Base-by-base conservation (phyloP, 306 rosid species). In the Pueraria montana region DNA sequence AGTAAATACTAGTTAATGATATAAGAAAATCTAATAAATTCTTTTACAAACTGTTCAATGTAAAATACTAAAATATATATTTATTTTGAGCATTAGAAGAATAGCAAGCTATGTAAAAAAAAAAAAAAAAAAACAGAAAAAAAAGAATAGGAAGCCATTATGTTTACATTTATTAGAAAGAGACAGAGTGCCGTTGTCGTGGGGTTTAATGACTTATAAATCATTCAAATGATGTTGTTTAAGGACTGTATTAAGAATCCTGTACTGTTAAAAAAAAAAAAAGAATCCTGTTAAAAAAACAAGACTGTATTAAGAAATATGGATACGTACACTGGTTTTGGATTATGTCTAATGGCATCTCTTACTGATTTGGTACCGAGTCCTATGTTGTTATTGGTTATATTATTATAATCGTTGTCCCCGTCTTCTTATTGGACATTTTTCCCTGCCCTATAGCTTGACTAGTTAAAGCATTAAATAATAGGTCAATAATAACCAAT, bases 251-350 rank as follows among this genome's bases (percentile, higher is more conserved):
- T n/a, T 46, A 64, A 64, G 49, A 27, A 27, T 1, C n/a, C n/a
- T n/a, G n/a, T n/a, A n/a, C n/a, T n/a, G n/a, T n/a, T n/a, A n/a
- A n/a, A n/a, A n/a, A n/a, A n/a, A n/a, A n/a, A n/a, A n/a, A n/a
- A n/a, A n/a, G n/a, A n/a, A n/a, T n/a, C n/a, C n/a, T n/a, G n/a
- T n/a, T n/a, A n/a, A n/a, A n/a, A n/a, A n/a, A n/a, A n/a, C n/a
- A n/a, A n/a, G n/a, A n/a, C n/a, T n/a, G n/a, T n/a, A n/a, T n/a
- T n/a, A n/a, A n/a, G n/a, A 78, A 48, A 64, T 78, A 30, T 65
- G 63, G 27, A n/a, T 27, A 27, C 61, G 16, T 26, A 26, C 23
- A 76, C 46, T 77, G 62, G 74, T 46, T 77, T 77, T 77, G 74
- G 82, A 30, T 61, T 64, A 77, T 46, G 38, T 45, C 16, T 6